Base-by-base conservation (phyloP, 2,329 filamentous ascomycete species). In the Monosporascus sp. region DNA sequence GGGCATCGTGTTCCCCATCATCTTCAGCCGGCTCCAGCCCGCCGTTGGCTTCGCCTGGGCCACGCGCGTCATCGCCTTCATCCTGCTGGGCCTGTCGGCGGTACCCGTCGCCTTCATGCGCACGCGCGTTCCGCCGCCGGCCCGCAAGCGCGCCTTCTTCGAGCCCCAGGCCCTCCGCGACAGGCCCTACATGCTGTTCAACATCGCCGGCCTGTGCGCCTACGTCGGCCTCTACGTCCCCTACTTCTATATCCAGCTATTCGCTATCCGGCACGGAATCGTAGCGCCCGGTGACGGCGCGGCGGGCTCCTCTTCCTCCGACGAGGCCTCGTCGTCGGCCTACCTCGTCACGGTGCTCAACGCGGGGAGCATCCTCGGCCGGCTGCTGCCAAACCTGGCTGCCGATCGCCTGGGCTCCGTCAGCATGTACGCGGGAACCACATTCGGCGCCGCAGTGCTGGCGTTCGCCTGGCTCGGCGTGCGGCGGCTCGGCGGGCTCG, bases 11-110 rank as follows among this genome's bases (percentile, higher is more conserved):
- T 74, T 73, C 51, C 72, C 73, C 1, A 68, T 77, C 47, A 64
- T 75, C 35, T 74, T 77, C 60, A 63, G 66, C 25, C 55, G 65
- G n/a, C 62, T 75, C 2, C 68, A 75, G 57, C 65, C 65, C 14
- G 53, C 54, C 17, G 65, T 81, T 41, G 78, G 79, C 6, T 82
- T 80, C 59, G 67, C 68, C 49, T 82, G 79, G 79, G 72, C 77
- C 5, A 71, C 70, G 4, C 67, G 74, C 4, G 63, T 73, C 38
- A 68, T 77, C 35, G 74, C 67, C 22, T 74, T 76, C 52, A 60
- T 73, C 35, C 62, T 74, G 3, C 61, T 67, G 22, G 65, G 35
- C 1, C 59, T 65, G 31, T 50, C 62, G 41, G 45, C 55, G 5
- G 51, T 71, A 11, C 63, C 62, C 4, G 24, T 67, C 2, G 41